A percentile compares a stretch with the other conserved stretches of the same genome.
Conservation (phyloP, 2,329 filamentous ascomycete genomes). For the Gremmenia infestans region DNA sequence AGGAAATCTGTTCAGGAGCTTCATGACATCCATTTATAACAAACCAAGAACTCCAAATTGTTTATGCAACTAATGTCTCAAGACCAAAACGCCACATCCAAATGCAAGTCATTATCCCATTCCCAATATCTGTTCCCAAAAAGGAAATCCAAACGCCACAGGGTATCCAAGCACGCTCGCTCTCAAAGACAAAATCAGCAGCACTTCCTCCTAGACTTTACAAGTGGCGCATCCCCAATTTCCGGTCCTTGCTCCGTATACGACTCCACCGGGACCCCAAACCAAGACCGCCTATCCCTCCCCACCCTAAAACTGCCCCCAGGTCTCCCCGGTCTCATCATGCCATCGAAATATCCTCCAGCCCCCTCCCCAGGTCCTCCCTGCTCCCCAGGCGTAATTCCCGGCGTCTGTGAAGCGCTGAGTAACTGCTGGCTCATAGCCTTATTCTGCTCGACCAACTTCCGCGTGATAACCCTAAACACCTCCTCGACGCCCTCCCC, state of each 20-base stretch:
- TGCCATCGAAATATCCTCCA: constrained; percentile 41
- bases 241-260: constrained; percentile 31
- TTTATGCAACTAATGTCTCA: constrained; percentile 2
- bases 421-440: constrained; percentile 46
- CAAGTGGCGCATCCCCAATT: constrained; percentile 19
- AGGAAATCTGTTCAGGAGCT: background rate
- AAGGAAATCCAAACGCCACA: constrained; percentile 13
- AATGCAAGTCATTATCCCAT: constrained; percentile 19
- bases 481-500: constrained; percentile 97
- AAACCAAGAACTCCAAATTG: constrained; percentile 12
- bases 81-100: constrained; percentile 14
- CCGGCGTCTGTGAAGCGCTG: constrained; percentile 42
- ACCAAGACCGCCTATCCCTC: constrained; percentile 63
- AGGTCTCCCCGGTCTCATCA: constrained; percentile 27
- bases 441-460: constrained; percentile 69
- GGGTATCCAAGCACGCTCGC: constrained; percentile 17
- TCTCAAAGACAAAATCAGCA: constrained; percentile 18
- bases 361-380: constrained; percentile 23
- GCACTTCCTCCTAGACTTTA: constrained; percentile 29
- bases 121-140: constrained; percentile 4
- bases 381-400: constrained; percentile 33
- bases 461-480: constrained; percentile 83
- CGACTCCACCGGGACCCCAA: constrained; percentile 51
- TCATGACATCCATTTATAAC: constrained; percentile 6
- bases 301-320: constrained; percentile 55